phyloP scores from a whole-genome alignment of 805 yeast species.

The Nakazawaea wyomingensis region DNA sequence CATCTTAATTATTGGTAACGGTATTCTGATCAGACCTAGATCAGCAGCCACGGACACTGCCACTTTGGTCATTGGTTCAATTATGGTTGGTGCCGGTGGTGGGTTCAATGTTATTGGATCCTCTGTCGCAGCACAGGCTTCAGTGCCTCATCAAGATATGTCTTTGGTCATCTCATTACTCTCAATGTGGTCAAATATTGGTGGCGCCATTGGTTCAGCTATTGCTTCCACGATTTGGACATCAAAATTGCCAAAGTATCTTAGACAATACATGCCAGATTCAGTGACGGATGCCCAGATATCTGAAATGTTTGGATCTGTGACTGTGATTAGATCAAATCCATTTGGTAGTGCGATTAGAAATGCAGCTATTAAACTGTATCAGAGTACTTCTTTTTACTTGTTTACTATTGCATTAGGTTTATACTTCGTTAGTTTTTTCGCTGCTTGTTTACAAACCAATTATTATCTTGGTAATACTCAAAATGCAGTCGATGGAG shows the following conservation, averaged over 20 bases:
- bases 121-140: constrained; percentile 33
- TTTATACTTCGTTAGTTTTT: constrained; percentile 25
- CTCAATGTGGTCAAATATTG: constrained; percentile 27
- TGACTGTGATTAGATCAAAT: constrained; percentile 21
- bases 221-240: constrained; percentile 32
- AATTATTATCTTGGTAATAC: constrained; percentile 30
- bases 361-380: constrained; percentile 29
- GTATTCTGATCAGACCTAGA: constrained; percentile 20
- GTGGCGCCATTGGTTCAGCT: constrained; percentile 33
- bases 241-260: constrained; percentile 25
- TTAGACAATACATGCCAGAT: constrained; percentile 26
- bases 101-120: constrained; percentile 30
- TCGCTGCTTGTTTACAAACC: constrained; percentile 28
- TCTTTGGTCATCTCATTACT: constrained; percentile 31
- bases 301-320: constrained; percentile 18
- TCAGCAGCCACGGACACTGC: constrained; percentile 25
- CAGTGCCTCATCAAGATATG: constrained; percentile 35
- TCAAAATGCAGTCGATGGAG: constrained; percentile 26
- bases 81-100: constrained; percentile 31
- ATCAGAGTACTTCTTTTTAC: constrained; percentile 24
- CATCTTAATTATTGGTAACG: constrained; percentile 30
- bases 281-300: constrained; percentile 18
- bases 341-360: constrained; percentile 25
- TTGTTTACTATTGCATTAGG: constrained; percentile 27
- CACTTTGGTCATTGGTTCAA: constrained; percentile 26